These are phyloP conservation scores for Croton laevigatus DNA, from an alignment of 441 rosid species.

Conservation along the genomic window DNA sequence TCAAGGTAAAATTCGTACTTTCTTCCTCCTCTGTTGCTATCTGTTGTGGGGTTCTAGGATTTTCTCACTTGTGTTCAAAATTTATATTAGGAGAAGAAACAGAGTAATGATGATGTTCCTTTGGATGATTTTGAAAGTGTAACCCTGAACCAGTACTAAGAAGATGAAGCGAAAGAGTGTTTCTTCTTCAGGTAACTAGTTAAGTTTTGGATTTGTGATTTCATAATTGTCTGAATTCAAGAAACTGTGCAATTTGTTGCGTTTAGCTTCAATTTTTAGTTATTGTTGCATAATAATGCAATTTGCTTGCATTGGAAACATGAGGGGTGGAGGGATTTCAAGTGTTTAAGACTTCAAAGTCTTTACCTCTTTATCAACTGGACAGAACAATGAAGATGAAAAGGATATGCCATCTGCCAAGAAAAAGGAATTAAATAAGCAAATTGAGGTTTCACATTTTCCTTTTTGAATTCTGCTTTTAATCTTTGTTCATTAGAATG, in stretches of 20 bases:
- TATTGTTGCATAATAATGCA: not conserved
- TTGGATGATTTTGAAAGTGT: conserved; percentile 30
- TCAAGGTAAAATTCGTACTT: no score
- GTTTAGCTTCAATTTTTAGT: not conserved
- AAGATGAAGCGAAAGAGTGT: conserved; percentile 61
- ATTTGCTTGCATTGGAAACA: conserved; percentile 20
- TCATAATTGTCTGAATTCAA: not conserved
- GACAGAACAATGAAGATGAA: conserved; percentile 29
- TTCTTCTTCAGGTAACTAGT: conserved; percentile 40
- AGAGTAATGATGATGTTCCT: conserved; percentile 27
- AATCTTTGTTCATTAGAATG: not conserved
- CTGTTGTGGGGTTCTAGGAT: no score
- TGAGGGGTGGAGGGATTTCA: conserved; percentile 70
- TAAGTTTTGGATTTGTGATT: not conserved
- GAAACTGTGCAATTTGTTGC: not conserved
- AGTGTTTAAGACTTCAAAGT: conserved; percentile 65
- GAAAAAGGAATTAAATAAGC: conserved; percentile 52
- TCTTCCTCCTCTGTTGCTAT: no score
- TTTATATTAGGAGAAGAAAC: conserved; percentile 40
- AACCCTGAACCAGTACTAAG: conserved; percentile 36
- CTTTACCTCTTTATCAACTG: conserved; percentile 15
- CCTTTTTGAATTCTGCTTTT: conserved; percentile 4
- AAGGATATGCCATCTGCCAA: conserved; percentile 27
- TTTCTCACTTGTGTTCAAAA: not conserved
- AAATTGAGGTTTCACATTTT: conserved; percentile 56